Evolutionary conservation across 352 stramenopile species (phyloP), one percentile per base, ranked within the genome.

Genomic region (Phytophthora aleatoria): DNA sequence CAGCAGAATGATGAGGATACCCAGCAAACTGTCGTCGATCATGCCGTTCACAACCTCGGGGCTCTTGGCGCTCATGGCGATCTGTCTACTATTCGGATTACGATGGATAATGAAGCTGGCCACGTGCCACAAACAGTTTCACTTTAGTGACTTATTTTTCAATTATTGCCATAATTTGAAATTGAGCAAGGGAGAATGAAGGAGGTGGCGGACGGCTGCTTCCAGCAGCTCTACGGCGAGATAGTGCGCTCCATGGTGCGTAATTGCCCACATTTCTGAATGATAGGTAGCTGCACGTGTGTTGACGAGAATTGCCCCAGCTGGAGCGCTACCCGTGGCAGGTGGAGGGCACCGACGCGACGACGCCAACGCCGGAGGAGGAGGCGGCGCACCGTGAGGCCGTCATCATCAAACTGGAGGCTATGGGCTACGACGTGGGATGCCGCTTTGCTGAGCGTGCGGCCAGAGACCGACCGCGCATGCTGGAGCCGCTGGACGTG

Each of bases 401-500:
- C 51, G 73, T 94, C 33, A 90, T 83, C 39, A 79, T 90, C 47
- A 91, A 91, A 56, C 77, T 96, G 5, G 88, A 96, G 51, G 83
- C 79, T 54, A 91, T 96, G 85, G 88, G 88, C 38, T 94, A 93
- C 65, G 85, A 96, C 62, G 86, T 92, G 5, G 88, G 88, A 63
- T 96, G 88, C 45, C 86, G 88, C 42, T 95, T 95, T 44, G 86
- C 83, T 0, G 88, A 96, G 50, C 73, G 84, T 12, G 81, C 69
- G 13, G 79, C 81, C 7, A 89, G 83, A 61, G 88, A 96, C 45
- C 79, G 85, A 5, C 71, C 88, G 43, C 86, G 88, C 33, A 93
- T 96, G 83, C 64, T 85, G 26, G 89, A 97, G 67, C 86, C 91
- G 43, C 81, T 99, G 50, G 96, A 99, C 57, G 92, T 98, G 54